These are phyloP conservation scores for Mucor indicus DNA, from an alignment of 371 early-diverging fungal species.

Conservation along the genomic window DNA sequence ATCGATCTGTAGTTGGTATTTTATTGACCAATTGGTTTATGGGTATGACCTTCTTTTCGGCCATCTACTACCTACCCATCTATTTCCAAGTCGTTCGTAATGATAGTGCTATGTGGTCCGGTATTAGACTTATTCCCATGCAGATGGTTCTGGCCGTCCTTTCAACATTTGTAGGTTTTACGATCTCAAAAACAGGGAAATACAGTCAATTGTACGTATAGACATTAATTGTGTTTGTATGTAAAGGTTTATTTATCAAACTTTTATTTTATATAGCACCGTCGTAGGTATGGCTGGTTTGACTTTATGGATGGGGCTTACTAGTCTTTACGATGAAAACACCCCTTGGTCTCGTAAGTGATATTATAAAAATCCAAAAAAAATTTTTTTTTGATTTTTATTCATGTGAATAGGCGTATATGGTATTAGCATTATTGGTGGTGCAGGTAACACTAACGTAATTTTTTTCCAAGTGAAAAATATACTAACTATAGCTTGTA, in stretches of 20 bases:
- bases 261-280: conserved; percentile 15
- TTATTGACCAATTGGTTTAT: conserved; percentile 52
- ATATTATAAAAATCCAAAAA: too few species aligned
- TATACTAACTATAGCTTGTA: too few species aligned
- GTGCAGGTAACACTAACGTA: conserved; percentile 29
- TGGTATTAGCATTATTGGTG: conserved; percentile 39
- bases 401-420: conserved; percentile 20
- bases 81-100: conserved; percentile 75
- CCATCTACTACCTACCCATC: conserved; percentile 64
- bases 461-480: too few species aligned
- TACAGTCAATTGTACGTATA: conserved; percentile 48
- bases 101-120: conserved; percentile 53
- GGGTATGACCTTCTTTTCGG: conserved; percentile 53
- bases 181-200: conserved; percentile 45
- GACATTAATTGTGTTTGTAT: not conserved
- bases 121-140: conserved; percentile 53
- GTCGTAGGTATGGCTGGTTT: conserved; percentile 37
- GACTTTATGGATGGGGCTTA: conserved; percentile 32
- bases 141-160: conserved; percentile 38
- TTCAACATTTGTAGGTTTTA: conserved; percentile 34
- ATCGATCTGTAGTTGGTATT: conserved; percentile 42
- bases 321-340: conserved; percentile 23
- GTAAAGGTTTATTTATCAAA: not conserved
- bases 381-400: too few species aligned
- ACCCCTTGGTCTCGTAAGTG: conserved; percentile 29